A percentile compares a stretch with the other conserved stretches of the same genome.
Conservation (phyloP, 495 filamentous ascomycete species). For the Tirmania nivea region DNA sequence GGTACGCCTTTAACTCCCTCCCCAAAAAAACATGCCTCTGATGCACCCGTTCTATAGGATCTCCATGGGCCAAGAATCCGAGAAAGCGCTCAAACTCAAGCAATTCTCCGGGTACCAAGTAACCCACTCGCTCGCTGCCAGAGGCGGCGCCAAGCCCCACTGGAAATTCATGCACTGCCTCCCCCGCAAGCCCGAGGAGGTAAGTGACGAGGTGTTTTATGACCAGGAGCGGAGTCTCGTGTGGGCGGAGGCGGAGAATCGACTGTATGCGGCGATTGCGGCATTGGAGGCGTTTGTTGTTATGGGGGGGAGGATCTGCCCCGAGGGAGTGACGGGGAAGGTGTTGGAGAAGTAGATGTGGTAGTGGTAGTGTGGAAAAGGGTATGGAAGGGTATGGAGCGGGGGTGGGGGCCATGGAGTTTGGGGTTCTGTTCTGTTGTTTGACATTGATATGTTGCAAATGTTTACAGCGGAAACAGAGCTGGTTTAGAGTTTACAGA, state of each 20-base stretch:
- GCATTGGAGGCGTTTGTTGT: constrained; percentile 77
- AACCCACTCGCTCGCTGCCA: constrained; percentile 54
- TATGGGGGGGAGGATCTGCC: constrained; percentile 54
- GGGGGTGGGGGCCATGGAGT: not conserved
- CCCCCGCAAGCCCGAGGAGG: constrained; percentile 84
- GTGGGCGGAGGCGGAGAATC: constrained; percentile 84
- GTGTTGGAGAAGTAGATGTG: not conserved
- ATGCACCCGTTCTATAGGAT: constrained; percentile 1
- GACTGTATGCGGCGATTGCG: constrained; percentile 73
- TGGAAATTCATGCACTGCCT: constrained; percentile 99
- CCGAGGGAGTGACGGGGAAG: not conserved
- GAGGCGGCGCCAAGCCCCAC: constrained; percentile 62
- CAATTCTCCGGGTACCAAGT: constrained; percentile 83
- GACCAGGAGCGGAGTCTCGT: constrained; percentile 51
- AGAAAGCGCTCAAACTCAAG: constrained; percentile 48
- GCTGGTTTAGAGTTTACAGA: no score
- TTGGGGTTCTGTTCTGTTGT: no score
- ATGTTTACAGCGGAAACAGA: no score
- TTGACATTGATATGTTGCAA: no score
- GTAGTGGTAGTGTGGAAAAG: not conserved
- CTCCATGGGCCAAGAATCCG: constrained; percentile 88
- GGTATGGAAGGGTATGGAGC: not conserved
- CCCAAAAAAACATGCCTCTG: not conserved
- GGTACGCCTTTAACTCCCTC: constrained; percentile 22
- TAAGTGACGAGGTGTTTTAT: constrained; percentile 87